Evolutionary conservation across 495 filamentous ascomycete species (phyloP).

Genomic region (Amphirosellinia nigrospora): DNA sequence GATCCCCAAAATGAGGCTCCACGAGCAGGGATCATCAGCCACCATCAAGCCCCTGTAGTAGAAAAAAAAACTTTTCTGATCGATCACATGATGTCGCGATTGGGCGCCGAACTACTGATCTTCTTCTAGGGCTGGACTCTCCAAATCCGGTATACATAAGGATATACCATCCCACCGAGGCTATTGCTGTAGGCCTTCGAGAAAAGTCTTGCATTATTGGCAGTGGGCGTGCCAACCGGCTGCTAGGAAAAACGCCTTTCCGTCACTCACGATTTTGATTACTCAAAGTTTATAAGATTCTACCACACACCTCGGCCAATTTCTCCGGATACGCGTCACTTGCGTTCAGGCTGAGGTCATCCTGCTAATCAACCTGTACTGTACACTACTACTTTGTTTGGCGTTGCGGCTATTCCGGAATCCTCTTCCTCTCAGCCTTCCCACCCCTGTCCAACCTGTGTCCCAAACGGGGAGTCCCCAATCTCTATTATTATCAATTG

Average conservation of each 20-base stretch:
- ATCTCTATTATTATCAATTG: background rate
- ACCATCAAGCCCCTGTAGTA: background rate
- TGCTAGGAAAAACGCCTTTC: background rate
- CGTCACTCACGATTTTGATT: background rate
- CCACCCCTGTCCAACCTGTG: background rate
- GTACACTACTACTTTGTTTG: background rate
- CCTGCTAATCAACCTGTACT: background rate
- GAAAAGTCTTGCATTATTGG: background rate
- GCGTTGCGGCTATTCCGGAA: conserved; percentile 20
- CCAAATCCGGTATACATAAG: background rate
- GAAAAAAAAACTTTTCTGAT: conserved; percentile 17
- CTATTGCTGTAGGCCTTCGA: conserved; percentile 9
- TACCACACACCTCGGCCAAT: conserved; percentile 5
- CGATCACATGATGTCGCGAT: conserved; percentile 6
- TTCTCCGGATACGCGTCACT: conserved; percentile 11
- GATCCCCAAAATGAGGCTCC: conserved; percentile 10
- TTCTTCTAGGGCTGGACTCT: background rate
- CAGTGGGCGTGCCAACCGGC: background rate
- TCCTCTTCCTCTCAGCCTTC: conserved; percentile 12
- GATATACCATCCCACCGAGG: background rate
- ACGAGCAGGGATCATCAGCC: background rate
- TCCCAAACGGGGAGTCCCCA: background rate
- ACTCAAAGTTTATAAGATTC: background rate
- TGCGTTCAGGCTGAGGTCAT: background rate
- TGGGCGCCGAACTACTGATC: too few relatives aligned